Conservation (phyloP, 129 eudicot genomes). For the Centrapalus pauciflorus region DNA sequence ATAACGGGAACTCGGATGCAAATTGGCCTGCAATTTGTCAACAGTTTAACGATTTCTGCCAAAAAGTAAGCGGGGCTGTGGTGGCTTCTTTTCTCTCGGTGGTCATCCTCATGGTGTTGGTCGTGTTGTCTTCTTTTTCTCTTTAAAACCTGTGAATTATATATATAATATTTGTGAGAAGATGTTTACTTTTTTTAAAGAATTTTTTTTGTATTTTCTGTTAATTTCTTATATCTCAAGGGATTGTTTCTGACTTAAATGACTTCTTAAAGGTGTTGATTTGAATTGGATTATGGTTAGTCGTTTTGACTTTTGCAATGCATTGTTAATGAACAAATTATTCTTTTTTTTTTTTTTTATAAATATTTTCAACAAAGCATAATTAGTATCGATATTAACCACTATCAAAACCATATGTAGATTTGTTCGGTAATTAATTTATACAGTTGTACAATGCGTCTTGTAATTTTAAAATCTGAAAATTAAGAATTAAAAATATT, state of each 20-base stretch:
- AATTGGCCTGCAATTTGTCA: constrained; percentile 87
- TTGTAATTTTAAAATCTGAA: too few relatives aligned
- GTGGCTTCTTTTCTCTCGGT: constrained; percentile 67
- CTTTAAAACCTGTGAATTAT: constrained; percentile 22
- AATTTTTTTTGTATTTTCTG: not conserved
- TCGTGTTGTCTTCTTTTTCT: constrained; percentile 54
- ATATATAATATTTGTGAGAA: not conserved
- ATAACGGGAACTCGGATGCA: constrained; percentile 63
- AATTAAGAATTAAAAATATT: too few relatives aligned
- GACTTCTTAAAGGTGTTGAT: constrained; percentile 12
- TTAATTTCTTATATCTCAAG: not conserved
- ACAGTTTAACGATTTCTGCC: constrained; percentile 69
- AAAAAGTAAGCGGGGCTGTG: constrained; percentile 57
- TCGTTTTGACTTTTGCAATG: not conserved
- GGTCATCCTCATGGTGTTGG: constrained; percentile 42
- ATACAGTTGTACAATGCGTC: too few relatives aligned
- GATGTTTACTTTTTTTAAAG: not conserved
- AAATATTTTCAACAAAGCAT: not conserved
- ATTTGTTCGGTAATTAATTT: too few relatives aligned
- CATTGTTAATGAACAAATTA: not conserved
- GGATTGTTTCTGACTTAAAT: not conserved
- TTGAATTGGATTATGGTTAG: constrained; percentile 2
- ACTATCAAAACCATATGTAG: too few relatives aligned
- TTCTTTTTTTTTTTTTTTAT: not conserved
- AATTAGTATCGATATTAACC: too few relatives aligned